Percentiles rank a stretch among this genome's conserved stretches.
phyloP scores from a whole-genome alignment of 768 basidiomycete genomes.

The Myochromella boudieri region DNA sequence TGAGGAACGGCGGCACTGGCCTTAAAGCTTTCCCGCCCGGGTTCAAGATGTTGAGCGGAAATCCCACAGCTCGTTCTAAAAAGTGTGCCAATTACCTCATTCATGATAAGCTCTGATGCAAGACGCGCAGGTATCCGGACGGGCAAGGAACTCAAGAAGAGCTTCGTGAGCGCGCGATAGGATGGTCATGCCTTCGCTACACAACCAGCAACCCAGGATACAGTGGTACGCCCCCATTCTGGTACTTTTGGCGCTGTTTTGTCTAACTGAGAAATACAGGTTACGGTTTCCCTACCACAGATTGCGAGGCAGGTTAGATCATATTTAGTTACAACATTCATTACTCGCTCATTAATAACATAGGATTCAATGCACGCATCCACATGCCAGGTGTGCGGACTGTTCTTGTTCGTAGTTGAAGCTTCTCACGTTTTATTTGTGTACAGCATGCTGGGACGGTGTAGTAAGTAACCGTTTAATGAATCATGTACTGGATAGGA shows the following conservation, averaged over 20 bases:
- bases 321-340: background rate
- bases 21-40: conserved; percentile 43
- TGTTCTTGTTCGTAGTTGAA: background rate
- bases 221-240: conserved; percentile 26
- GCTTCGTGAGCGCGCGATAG: conserved; percentile 37
- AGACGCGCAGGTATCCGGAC: conserved; percentile 23
- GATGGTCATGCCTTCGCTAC: conserved; percentile 41
- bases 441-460: conserved; percentile 39
- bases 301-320: conserved; percentile 35
- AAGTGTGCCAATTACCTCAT: conserved; percentile 21
- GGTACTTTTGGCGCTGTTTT: no score
- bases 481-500: background rate
- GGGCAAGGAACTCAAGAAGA: conserved; percentile 38
- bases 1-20: conserved; percentile 36
- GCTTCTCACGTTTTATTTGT: background rate
- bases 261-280: conserved; percentile 20
- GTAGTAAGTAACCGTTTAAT: conserved; percentile 22
- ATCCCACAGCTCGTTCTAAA: conserved; percentile 33
- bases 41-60: conserved; percentile 44
- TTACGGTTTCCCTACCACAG: conserved; percentile 40
- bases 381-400: conserved; percentile 30
- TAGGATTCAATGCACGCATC: conserved; percentile 36
- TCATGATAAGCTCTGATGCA: background rate
- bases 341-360: background rate
- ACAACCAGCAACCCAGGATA: conserved; percentile 28